Evolutionary conservation across 1,139 yeast species (phyloP).

Genomic region (Geotrichum candidum): DNA sequence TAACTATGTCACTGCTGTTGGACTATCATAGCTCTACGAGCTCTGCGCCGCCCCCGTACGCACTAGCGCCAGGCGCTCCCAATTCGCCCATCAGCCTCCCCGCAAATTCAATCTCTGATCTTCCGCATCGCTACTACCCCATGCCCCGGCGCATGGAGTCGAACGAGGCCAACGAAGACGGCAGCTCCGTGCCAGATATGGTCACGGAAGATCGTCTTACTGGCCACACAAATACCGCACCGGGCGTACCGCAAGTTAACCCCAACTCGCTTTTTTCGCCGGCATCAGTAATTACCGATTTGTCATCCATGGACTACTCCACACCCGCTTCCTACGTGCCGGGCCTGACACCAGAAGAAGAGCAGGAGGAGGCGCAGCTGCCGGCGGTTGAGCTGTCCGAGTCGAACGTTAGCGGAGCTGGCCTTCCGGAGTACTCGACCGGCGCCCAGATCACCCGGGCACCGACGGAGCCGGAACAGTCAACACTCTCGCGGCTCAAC

Average conservation of each 20-base stretch:
- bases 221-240: background rate
- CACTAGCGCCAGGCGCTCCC: background rate
- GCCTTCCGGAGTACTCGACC: conserved; percentile 11
- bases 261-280: conserved; percentile 6
- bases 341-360: background rate
- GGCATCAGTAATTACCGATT: conserved; percentile 4
- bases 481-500: background rate
- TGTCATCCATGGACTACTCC: background rate
- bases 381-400: background rate
- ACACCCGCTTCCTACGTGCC: background rate
- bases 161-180: background rate
- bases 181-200: background rate
- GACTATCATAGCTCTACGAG: conserved; percentile 5
- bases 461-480: background rate
- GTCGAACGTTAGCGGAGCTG: background rate
- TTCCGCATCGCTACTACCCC: conserved; percentile 12
- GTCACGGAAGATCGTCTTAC: background rate
- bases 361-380: background rate
- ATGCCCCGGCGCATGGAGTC: conserved; percentile 11
- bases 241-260: background rate
- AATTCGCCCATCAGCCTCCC: background rate
- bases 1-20: background rate
- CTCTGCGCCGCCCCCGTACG: conserved; percentile 13
- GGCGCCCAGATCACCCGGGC: conserved; percentile 7
- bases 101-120: background rate